These are phyloP conservation scores for Caryocar brasiliense DNA, from an alignment of 441 rosid genomes.

Conservation along the genomic window DNA sequence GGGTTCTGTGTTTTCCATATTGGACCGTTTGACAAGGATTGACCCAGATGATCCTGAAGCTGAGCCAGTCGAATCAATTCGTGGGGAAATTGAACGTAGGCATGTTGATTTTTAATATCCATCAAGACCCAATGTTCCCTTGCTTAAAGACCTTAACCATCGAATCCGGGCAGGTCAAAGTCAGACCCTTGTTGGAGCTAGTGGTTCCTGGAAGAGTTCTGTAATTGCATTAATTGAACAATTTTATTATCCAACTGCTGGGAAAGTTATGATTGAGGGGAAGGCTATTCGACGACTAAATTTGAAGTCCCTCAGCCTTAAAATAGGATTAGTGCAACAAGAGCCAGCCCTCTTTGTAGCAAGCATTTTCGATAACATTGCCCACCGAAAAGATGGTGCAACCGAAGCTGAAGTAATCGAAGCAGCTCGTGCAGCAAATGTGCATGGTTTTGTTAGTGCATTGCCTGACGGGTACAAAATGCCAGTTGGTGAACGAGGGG, in stretches of 20 bases:
- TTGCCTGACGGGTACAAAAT: slow-evolving; percentile 91
- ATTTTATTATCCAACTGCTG: slow-evolving; percentile 75
- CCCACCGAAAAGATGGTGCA: slow-evolving; percentile 83
- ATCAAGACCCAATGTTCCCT: slow-evolving; percentile 71
- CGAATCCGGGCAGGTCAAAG: slow-evolving; percentile 92
- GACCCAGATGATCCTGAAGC: slow-evolving; percentile 92
- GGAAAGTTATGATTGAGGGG: slow-evolving; percentile 93
- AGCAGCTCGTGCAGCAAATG: slow-evolving; percentile 89
- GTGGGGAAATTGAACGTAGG: slow-evolving; percentile 89
- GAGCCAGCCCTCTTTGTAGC: slow-evolving; percentile 94
- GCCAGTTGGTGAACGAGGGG: slow-evolving; percentile 94
- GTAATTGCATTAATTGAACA: slow-evolving; percentile 86
- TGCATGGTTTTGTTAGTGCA: slow-evolving; percentile 81
- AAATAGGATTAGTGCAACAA: slow-evolving; percentile 92
- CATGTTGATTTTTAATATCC: slow-evolving; percentile 98
- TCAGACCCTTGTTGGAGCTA: slow-evolving; percentile 95
- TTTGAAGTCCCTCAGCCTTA: slow-evolving; percentile 75
- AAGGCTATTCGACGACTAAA: slow-evolving; percentile 77
- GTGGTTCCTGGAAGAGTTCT: slow-evolving; percentile 95
- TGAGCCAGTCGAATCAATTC: slow-evolving; percentile 64
- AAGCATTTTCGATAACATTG: slow-evolving; percentile 88
- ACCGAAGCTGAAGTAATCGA: slow-evolving; percentile 90
- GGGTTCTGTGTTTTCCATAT: slow-evolving; percentile 83
- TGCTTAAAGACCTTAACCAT: slow-evolving; percentile 67
- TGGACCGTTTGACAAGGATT: slow-evolving; percentile 69